Percentiles rank a stretch among this genome's conserved stretches.
These are phyloP conservation scores for Hysterangium stoloniferum DNA, from an alignment of 768 basidiomycete genomes.

Conservation along the genomic window DNA sequence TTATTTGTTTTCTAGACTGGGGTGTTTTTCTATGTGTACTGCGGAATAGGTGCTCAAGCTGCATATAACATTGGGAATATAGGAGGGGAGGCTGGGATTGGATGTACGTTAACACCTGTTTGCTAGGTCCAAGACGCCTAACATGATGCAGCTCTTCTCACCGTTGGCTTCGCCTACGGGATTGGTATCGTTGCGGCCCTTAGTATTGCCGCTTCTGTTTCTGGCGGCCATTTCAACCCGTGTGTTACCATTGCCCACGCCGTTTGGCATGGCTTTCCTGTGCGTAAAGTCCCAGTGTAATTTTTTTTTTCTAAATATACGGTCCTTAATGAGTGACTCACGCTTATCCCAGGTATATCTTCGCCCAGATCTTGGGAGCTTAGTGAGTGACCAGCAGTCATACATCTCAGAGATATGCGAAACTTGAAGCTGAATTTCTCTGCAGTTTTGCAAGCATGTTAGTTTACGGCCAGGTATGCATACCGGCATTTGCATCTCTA, in stretches of 20 bases:
- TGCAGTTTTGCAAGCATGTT: background rate
- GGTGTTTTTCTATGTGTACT: constrained; percentile 52
- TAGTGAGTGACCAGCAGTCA: too few relatives aligned
- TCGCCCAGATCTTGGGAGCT: constrained; percentile 6
- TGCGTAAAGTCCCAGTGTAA: constrained; percentile 17
- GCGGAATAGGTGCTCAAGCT: constrained; percentile 48
- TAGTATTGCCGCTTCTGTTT: constrained; percentile 41
- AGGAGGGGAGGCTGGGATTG: constrained; percentile 32
- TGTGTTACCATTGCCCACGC: constrained; percentile 22
- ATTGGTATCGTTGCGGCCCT: constrained; percentile 55
- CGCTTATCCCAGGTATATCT: constrained; percentile 4
- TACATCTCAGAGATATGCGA: too few relatives aligned
- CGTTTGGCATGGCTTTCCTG: constrained; percentile 20
- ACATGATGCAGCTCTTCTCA: constrained; percentile 38
- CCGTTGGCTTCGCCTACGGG: constrained; percentile 52
- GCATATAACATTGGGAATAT: constrained; percentile 42
- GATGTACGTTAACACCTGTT: too few relatives aligned
- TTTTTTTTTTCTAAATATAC: background rate
- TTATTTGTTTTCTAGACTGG: constrained; percentile 38
- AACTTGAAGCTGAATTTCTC: too few relatives aligned
- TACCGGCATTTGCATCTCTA: background rate
- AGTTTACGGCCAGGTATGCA: background rate
- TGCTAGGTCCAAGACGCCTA: too few relatives aligned
- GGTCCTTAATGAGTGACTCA: background rate
- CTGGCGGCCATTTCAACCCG: constrained; percentile 62